These are phyloP conservation scores for Hyphodiscus hymeniophilus DNA, from an alignment of 495 filamentous ascomycete species.

Conservation along the genomic window DNA sequence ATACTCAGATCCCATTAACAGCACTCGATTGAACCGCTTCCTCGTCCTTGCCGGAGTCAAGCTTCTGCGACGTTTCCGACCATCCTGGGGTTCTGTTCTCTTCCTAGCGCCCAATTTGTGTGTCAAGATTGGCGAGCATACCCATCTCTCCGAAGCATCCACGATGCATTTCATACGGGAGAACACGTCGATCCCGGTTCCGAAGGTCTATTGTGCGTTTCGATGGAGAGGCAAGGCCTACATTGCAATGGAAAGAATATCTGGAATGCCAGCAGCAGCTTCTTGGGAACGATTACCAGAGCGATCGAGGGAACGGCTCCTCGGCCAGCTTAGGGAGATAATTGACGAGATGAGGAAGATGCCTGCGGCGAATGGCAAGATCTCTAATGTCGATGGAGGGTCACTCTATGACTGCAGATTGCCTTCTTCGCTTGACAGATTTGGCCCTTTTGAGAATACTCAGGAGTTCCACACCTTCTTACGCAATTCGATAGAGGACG, in stretches of 20 bases:
- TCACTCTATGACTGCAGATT: constrained; percentile 34
- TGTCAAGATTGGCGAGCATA: constrained; percentile 30
- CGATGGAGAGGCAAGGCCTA: constrained; percentile 31
- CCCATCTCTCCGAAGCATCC: constrained; percentile 38
- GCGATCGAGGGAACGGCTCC: too few relatives aligned
- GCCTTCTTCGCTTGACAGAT: constrained; percentile 23
- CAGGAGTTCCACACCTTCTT: constrained; percentile 37
- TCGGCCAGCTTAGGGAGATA: constrained; percentile 33
- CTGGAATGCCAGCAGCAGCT: too few relatives aligned
- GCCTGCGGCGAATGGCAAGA: constrained; percentile 26
- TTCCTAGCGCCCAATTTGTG: constrained; percentile 10
- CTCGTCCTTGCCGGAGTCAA: too few relatives aligned
- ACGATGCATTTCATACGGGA: constrained; percentile 38
- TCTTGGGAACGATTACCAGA: too few relatives aligned
- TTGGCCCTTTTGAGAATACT: constrained; percentile 33
- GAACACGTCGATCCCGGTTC: constrained; percentile 44
- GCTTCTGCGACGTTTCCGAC: too few relatives aligned
- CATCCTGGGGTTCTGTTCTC: too few relatives aligned
- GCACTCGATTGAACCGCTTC: too few relatives aligned
- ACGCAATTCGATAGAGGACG: constrained; percentile 29
- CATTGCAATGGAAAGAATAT: constrained; percentile 44
- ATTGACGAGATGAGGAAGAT: constrained; percentile 35
- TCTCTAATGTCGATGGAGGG: constrained; percentile 35
- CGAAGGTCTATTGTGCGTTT: constrained; percentile 42
- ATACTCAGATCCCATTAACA: too few relatives aligned